Evolutionary conservation across 2,329 filamentous ascomycete genomes (phyloP), one percentile per base, ranked within the genome.

Genomic region (Paracorniculantispora psalliotae): DNA sequence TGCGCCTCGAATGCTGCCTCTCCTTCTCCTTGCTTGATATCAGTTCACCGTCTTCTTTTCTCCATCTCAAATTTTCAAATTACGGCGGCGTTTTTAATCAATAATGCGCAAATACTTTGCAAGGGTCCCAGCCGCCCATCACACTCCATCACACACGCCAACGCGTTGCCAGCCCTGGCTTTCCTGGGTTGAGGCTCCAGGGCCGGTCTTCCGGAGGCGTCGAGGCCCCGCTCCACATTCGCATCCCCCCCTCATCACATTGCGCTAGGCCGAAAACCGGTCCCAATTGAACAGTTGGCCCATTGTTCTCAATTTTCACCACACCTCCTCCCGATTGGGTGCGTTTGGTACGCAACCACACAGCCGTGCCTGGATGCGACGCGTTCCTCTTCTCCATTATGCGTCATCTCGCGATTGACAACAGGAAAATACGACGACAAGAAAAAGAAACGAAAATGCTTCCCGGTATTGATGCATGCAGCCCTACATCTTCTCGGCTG

Each of bases 161-260:
- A 23, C 43, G 21, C 28, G 54, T 57, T 25, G 33, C 17, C 33
- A 21, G 33, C 33, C 33, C 37, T n/a, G n/a, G n/a, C n/a, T n/a
- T n/a, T n/a, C n/a, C n/a, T n/a, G n/a, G 44, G 30, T 41, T 46
- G 25, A 57, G n/a, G n/a, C 46, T 25, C 54, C 54, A 46, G 54
- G 46, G 35, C 54, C 23, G n/a, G 10, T 57, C 33, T 57, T 57
- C 54, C 54, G 54, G 54, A 49, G 54, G 46, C 46, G 46, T 49
- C 46, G 19, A 19, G n/a, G n/a, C n/a, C 54, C 44, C 23, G 13
- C 54, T 30, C 54, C 54, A 49, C 7, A 41, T 35, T 26, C 33
- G 37, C 23, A 44, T 23, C 41, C 10, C 41, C 41, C 3, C 10
- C 37, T 43, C 26, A 26, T 57, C 54, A 57, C 54, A 56, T 48